Conservation (phyloP, 768 basidiomycete species). For the Termitomyces sp. region DNA sequence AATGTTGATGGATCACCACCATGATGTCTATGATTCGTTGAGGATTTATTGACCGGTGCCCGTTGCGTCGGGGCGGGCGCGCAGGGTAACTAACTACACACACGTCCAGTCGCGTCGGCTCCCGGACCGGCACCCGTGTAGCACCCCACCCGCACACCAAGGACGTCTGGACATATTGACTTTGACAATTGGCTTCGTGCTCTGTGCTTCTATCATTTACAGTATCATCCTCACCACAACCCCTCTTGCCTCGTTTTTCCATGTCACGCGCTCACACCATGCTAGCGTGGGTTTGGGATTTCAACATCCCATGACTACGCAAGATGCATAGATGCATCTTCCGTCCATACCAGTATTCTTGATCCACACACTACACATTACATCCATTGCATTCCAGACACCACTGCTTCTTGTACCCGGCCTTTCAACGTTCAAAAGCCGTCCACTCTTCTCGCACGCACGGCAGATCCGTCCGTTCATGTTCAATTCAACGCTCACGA, state of each 20-base stretch:
- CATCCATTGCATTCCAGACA: too few species aligned
- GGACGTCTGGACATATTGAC: too few species aligned
- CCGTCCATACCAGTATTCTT: too few species aligned
- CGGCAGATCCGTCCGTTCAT: background rate
- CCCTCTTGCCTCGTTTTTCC: background rate
- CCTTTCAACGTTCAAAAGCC: too few species aligned
- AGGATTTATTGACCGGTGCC: constrained; percentile 11
- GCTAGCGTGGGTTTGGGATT: background rate
- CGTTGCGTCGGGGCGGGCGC: background rate
- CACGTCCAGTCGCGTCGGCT: too few species aligned
- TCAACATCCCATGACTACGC: constrained; percentile 8
- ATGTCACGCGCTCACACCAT: background rate
- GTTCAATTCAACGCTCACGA: background rate
- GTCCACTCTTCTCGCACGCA: too few species aligned
- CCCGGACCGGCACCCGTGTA: too few species aligned
- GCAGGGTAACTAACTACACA: too few species aligned
- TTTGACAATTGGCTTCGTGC: background rate
- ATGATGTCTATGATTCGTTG: constrained; percentile 20
- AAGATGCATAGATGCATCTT: background rate
- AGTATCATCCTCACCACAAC: background rate
- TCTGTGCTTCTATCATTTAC: background rate
- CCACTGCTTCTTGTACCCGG: too few species aligned
- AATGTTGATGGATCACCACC: constrained; percentile 18
- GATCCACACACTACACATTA: too few species aligned
- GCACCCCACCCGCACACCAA: too few species aligned